Percentiles rank a stretch among this genome's conserved stretches.
These are phyloP conservation scores for Hygrophila difformis DNA, from an alignment of 257 asterid genomes.

Conservation along the genomic window DNA sequence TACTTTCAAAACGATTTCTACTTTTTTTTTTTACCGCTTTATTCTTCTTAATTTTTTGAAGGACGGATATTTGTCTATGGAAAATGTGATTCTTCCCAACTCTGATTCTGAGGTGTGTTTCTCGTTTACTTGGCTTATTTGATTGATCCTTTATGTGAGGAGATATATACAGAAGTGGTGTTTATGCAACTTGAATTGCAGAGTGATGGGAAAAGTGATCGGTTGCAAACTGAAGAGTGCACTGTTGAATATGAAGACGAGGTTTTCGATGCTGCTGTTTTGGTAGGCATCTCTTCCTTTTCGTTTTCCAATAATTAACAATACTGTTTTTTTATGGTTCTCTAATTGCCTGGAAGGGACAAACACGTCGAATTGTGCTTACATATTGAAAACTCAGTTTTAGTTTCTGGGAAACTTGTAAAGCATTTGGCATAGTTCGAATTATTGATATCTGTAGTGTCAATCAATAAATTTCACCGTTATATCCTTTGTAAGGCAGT, in stretches of 20 bases:
- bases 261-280: slow-evolving; percentile 36
- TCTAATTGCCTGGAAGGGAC: no score
- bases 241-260: slow-evolving; percentile 31
- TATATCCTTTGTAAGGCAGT: no score
- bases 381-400: no score
- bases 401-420: no score
- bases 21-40: neutral
- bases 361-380: no score
- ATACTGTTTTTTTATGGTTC: neutral
- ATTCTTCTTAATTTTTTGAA: slow-evolving; percentile 8
- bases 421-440: no score
- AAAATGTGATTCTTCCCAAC: slow-evolving; percentile 40
- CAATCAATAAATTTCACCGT: no score
- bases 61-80: slow-evolving; percentile 68
- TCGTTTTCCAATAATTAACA: neutral
- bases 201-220: slow-evolving; percentile 17
- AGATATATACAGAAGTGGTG: no score
- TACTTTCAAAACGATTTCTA: neutral
- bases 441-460: no score
- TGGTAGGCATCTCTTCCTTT: slow-evolving; percentile 29
- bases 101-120: slow-evolving; percentile 42
- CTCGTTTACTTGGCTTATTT: no score
- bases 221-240: slow-evolving; percentile 30
- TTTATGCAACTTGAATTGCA: no score
- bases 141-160: no score